Conservation (phyloP, 2,329 filamentous ascomycete species). For the Neodidymelliopsis sp. region DNA sequence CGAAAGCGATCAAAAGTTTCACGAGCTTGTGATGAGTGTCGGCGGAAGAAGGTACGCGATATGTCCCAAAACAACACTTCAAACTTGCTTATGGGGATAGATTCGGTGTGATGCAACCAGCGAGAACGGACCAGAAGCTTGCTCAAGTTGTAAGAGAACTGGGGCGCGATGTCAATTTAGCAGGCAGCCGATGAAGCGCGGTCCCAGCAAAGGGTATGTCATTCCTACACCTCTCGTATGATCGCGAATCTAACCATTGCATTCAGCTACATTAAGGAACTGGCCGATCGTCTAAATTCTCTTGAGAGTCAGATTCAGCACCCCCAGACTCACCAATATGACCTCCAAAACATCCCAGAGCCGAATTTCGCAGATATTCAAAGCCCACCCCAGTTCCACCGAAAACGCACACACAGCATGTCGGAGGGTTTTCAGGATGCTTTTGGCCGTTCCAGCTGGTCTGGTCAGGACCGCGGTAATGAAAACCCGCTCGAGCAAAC, state of each 20-base stretch:
- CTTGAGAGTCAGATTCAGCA: slow-evolving; percentile 50
- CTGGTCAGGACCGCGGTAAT: slow-evolving; percentile 46
- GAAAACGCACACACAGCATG: slow-evolving; percentile 50
- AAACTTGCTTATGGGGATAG: too few species aligned
- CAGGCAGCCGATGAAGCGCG: slow-evolving; percentile 52
- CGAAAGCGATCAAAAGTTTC: slow-evolving; percentile 52
- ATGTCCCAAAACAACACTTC: too few species aligned
- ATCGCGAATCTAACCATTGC: slow-evolving; percentile 18
- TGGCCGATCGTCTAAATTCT: slow-evolving; percentile 49
- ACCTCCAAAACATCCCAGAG: slow-evolving; percentile 40
- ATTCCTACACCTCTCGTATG: neutral
- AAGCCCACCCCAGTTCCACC: slow-evolving; percentile 40
- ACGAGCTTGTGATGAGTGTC: slow-evolving; percentile 52
- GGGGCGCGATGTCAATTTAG: slow-evolving; percentile 52
- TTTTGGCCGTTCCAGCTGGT: slow-evolving; percentile 44
- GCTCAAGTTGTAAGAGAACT: slow-evolving; percentile 51
- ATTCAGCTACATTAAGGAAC: slow-evolving; percentile 51
- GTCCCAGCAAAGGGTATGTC: slow-evolving; percentile 51
- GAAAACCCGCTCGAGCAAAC: slow-evolving; percentile 27
- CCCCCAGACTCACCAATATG: slow-evolving; percentile 40
- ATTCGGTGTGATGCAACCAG: slow-evolving; percentile 52
- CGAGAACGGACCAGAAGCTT: slow-evolving; percentile 51
- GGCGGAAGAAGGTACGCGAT: slow-evolving; percentile 50
- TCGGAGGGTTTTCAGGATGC: slow-evolving; percentile 46
- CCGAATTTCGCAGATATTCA: slow-evolving; percentile 41